These are phyloP conservation scores for Mariannaea elegans DNA, from an alignment of 2,329 filamentous ascomycete genomes.

Conservation along the genomic window DNA sequence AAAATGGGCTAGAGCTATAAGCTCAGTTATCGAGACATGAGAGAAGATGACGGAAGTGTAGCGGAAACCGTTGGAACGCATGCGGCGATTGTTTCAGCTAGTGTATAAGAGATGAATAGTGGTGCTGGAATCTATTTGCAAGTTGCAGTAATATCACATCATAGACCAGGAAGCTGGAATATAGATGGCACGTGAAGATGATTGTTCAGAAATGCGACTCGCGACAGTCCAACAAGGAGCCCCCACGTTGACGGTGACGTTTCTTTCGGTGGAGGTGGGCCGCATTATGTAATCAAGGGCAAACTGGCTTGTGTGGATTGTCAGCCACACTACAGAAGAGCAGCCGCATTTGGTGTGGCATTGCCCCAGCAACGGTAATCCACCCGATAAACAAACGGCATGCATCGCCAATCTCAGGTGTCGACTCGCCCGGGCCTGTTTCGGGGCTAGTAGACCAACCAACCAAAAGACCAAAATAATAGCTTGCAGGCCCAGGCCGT, in stretches of 20 bases:
- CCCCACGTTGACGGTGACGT: conserved; percentile 23
- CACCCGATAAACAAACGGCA: conserved; percentile 37
- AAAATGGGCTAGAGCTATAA: conserved; percentile 12
- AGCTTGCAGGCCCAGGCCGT: conserved; percentile 29
- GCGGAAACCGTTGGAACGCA: background rate
- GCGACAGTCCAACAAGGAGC: conserved; percentile 10
- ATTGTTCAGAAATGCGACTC: background rate
- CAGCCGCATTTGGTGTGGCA: background rate
- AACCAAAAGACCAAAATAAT: conserved; percentile 37
- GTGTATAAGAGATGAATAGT: background rate
- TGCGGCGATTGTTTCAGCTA: conserved; percentile 12
- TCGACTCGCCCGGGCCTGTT: conserved; percentile 15
- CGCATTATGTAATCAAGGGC: conserved; percentile 15
- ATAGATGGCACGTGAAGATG: conserved; percentile 23
- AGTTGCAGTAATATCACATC: conserved; percentile 5
- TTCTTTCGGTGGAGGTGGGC: background rate
- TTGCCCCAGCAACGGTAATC: conserved; percentile 33
- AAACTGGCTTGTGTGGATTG: conserved; percentile 10
- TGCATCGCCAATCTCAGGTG: conserved; percentile 37
- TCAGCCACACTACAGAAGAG: background rate
- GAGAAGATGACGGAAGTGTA: conserved; percentile 14
- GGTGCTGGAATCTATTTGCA: conserved; percentile 3
- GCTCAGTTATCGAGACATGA: conserved; percentile 37
- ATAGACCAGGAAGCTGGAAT: background rate
- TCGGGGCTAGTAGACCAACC: conserved; percentile 31